These are phyloP conservation scores for Chaetoceros muelleri DNA, from an alignment of 108 stramenopile species.

Conservation along the genomic window DNA sequence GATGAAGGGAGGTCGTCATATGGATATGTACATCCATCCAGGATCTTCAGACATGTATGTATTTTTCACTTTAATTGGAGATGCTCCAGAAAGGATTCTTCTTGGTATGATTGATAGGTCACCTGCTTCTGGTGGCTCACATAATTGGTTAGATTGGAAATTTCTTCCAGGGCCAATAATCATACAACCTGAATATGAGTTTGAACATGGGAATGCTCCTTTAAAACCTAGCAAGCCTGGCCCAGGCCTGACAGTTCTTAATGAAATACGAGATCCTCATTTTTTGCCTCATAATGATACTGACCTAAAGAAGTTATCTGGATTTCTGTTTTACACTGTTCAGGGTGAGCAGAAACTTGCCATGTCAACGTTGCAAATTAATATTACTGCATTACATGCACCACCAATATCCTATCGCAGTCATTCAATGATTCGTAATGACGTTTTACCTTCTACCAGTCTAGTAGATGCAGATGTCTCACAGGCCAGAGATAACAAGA, in stretches of 20 bases:
- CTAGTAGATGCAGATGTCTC: too few species aligned
- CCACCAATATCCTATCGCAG: conserved; percentile 2
- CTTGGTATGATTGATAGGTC: conserved; percentile 8
- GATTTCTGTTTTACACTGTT: conserved; percentile 7
- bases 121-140: neutral
- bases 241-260: neutral
- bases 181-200: conserved; percentile 4
- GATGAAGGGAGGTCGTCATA: conserved; percentile 1
- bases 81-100: conserved; percentile 10
- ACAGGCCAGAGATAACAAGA: too few species aligned
- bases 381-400: too few species aligned
- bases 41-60: conserved; percentile 6
- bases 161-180: conserved; percentile 9
- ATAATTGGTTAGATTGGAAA: conserved; percentile 13
- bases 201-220: conserved; percentile 4
- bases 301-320: conserved; percentile 1
- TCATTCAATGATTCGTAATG: conserved; percentile 3
- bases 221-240: neutral
- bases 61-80: conserved; percentile 9
- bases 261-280: conserved; percentile 8
- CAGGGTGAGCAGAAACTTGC: conserved; percentile 12
- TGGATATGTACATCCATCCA: neutral
- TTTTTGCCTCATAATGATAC: conserved; percentile 5
- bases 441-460: conserved; percentile 6
- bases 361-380: too few species aligned